Evolutionary conservation across 1,284 basidiomycete species (phyloP).

Genomic region (Papiliotrema fonsecae): DNA sequence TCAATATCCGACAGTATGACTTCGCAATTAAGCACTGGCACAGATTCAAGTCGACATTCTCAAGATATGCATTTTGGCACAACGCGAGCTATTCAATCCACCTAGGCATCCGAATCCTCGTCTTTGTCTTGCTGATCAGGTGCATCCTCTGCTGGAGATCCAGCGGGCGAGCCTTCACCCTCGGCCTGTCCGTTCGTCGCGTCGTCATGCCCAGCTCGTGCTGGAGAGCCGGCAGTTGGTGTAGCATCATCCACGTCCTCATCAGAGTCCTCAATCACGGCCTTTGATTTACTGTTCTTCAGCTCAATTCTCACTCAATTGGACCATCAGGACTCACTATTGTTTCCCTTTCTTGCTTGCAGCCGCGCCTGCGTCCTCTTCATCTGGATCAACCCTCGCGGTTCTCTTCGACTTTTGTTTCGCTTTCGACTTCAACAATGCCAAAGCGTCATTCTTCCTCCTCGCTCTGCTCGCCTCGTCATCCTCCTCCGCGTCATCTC

Average conservation of each 20-base stretch:
- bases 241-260: conserved; percentile 28
- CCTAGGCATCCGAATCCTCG: too few species aligned
- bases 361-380: conserved; percentile 27
- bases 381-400: conserved; percentile 34
- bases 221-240: too few species aligned
- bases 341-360: conserved; percentile 33
- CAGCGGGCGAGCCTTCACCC: too few species aligned
- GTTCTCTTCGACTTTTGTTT: conserved; percentile 21
- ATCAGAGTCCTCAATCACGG: conserved; percentile 40
- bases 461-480: conserved; percentile 14
- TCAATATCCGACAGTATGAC: too few species aligned
- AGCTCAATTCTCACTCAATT: not conserved
- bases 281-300: conserved; percentile 43
- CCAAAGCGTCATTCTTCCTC: conserved; percentile 21
- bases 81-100: too few species aligned
- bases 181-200: too few species aligned
- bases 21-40: too few species aligned
- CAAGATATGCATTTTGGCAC: too few species aligned
- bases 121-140: too few species aligned
- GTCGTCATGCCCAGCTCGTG: too few species aligned
- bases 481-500: conserved; percentile 15
- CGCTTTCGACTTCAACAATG: conserved; percentile 29
- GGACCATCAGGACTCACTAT: conserved; percentile 20
- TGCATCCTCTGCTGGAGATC: too few species aligned
- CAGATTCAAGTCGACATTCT: too few species aligned